phyloP scores from a whole-genome alignment of 139 green algal species.

The Ostreobium quekettii region DNA sequence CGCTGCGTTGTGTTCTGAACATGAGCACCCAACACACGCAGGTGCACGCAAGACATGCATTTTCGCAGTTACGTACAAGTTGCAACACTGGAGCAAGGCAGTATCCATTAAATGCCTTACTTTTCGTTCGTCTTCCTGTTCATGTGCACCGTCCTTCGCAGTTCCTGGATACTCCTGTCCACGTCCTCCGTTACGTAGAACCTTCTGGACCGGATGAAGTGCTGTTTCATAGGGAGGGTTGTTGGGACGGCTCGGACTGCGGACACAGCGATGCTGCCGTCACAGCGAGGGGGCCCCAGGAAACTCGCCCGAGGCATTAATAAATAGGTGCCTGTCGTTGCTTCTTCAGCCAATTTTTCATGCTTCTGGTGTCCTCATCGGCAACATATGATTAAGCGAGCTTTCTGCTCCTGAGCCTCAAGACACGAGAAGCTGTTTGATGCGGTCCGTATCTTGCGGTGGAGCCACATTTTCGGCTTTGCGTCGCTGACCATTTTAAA shows the following conservation, averaged over 20 bases:
- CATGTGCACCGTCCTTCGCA: not conserved
- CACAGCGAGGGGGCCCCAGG: too few relatives aligned
- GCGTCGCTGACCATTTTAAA: too few relatives aligned
- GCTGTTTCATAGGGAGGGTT: not conserved
- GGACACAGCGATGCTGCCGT: too few relatives aligned
- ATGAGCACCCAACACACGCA: not conserved
- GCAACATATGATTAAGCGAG: too few relatives aligned
- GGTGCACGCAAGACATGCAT: not conserved
- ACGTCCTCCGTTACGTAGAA: not conserved
- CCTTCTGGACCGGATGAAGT: not conserved
- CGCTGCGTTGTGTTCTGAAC: not conserved
- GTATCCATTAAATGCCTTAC: not conserved
- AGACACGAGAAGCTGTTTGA: too few relatives aligned
- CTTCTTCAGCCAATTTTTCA: too few relatives aligned
- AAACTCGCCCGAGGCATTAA: too few relatives aligned
- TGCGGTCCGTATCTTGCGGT: too few relatives aligned
- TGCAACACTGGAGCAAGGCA: not conserved
- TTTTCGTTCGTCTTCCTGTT: constrained; percentile 2
- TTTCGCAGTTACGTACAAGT: not conserved
- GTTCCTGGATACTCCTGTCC: not conserved
- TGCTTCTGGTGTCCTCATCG: too few relatives aligned
- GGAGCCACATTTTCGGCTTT: too few relatives aligned
- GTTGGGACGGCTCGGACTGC: not conserved
- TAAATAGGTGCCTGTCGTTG: too few relatives aligned
- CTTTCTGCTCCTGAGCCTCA: too few relatives aligned